Evolutionary conservation across 208 protist species (phyloP), one percentile per base, ranked within the genome.

Genomic region (Wallacemonas sp.): DNA sequence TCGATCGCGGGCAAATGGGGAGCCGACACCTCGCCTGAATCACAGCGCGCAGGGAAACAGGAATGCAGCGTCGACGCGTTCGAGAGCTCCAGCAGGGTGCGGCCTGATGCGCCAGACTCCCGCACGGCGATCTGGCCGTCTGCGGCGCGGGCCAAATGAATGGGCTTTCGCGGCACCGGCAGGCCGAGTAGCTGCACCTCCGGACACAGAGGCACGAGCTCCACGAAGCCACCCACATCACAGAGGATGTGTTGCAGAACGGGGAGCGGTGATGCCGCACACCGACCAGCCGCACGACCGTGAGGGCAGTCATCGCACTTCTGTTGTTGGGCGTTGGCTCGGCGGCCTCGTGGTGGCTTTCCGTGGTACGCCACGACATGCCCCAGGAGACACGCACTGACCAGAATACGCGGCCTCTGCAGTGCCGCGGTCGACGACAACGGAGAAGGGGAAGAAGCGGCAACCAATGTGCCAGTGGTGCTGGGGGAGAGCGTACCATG

Each of bases 161-260:
- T 60, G 23, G 86, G 86, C 0, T 44, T 64, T 17, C 90, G 81
- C 23, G 90, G 90, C 14, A 65, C 70, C 0, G 78, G 60, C 49
- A 95, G 76, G 12, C 67, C 65, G 11, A 95, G 77, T 48, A 87
- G 52, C 56, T 92, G 70, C 80, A 95, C 72, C 54, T 95, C 86
- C 0, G 90, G 90, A 67, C 90, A 95, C 26, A 92, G 39, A 0
- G 84, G 82, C 41, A 93, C 47, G 33, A 81, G 84, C 17, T 74
- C 65, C 5, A 90, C 36, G 19, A 74, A 19, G n/a, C 44, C 44
- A 8, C 36, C 80, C 17, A 27, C 65, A 49, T 36, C 70, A 60
- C 61, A 49, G 6, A 94, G 55, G 52, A 74, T 74, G 61, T 91
- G 46, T 0, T 80, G 38, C 9, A 90, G 26, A 55, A 90, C 88